Evolutionary conservation across 352 stramenopile species (phyloP), one percentile per base, ranked within the genome.

Genomic region (Phytophthora crassamura): DNA sequence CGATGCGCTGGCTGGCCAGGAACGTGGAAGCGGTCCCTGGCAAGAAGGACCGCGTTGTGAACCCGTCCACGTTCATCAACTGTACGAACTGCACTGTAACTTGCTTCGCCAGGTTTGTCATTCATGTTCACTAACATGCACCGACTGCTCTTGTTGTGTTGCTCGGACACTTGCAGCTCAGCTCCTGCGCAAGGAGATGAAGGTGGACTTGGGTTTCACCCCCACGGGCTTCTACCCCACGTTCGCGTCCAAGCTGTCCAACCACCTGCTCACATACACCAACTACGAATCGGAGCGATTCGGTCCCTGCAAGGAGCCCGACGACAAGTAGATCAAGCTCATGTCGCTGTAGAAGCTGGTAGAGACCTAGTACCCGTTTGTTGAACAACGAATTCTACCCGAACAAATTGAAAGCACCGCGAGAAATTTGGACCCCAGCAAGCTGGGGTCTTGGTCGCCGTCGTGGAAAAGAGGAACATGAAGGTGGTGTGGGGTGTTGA

Each of bases 181-280:
- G 35, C 48, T 78, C 39, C 56, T 82, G 35, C 69, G 70, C 9
- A 73, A 84, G 59, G 76, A 80, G 45, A 84, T 84, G 57, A 58
- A 56, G 15, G 67, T 63, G 14, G 70, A 84, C 12, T 39, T 84
- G 45, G 73, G 76, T 16, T 82, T 84, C 53, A 82, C 73, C 20
- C 75, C 76, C 18, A 76, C 73, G 12, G 71, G 71, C 2, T 84
- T 84, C 42, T 71, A 78, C 20, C 76, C 76, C n/a, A 77, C 67
- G 25, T 85, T 85, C 41, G 70, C 76, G 48, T 85, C 76, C 11
- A 85, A 85, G 64, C 50, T 85, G 28, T 82, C 76, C 32, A 85
- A 85, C 33, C 73, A 82, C 36, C 63, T 85, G 25, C 58, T 82
- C 32, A 82, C 76, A 39, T 85, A 85, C 59, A 85, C 76, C 20